These are phyloP conservation scores for Kluyveromyces wickerhamii DNA, from an alignment of 805 yeast genomes.

Conservation along the genomic window DNA sequence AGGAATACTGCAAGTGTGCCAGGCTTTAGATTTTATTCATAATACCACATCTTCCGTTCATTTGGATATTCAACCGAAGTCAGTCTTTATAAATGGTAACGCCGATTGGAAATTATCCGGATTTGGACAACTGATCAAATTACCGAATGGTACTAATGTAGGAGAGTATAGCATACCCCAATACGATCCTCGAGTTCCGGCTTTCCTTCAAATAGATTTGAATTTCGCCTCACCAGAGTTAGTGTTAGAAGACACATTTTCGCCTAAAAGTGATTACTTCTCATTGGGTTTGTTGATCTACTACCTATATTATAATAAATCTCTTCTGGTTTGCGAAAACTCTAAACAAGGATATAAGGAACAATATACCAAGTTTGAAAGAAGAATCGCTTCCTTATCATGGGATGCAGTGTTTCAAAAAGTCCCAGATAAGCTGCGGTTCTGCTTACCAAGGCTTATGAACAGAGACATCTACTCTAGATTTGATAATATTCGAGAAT, in stretches of 20 bases:
- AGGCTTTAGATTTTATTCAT: conserved; percentile 79
- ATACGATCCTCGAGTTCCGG: conserved; percentile 67
- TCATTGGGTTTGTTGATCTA: conserved; percentile 73
- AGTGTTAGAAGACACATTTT: conserved; percentile 53
- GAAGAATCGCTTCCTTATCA: conserved; percentile 34
- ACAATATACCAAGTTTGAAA: conserved; percentile 42
- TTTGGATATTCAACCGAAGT: conserved; percentile 66
- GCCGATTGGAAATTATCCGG: conserved; percentile 95
- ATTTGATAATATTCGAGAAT: conserved; percentile 43
- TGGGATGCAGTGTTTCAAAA: conserved; percentile 40
- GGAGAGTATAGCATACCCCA: conserved; percentile 62
- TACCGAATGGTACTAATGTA: conserved; percentile 43
- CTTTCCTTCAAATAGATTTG: conserved; percentile 58
- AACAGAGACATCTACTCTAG: conserved; percentile 45
- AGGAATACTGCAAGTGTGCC: conserved; percentile 71
- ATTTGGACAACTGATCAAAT: conserved; percentile 41
- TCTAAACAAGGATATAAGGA: conserved; percentile 54
- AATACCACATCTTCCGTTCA: conserved; percentile 67
- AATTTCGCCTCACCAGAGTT: conserved; percentile 83
- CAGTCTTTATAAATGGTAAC: conserved; percentile 68
- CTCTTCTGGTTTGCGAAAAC: conserved; percentile 43
- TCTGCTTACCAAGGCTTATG: conserved; percentile 43
- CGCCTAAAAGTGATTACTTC: conserved; percentile 71
- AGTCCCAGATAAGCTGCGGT: conserved; percentile 49
- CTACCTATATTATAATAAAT: conserved; percentile 53